Percentiles rank a stretch among this genome's conserved stretches.
Evolutionary conservation across 2,329 filamentous ascomycete genomes (phyloP).

Genomic region (Pseudogymnoascus sp.): DNA sequence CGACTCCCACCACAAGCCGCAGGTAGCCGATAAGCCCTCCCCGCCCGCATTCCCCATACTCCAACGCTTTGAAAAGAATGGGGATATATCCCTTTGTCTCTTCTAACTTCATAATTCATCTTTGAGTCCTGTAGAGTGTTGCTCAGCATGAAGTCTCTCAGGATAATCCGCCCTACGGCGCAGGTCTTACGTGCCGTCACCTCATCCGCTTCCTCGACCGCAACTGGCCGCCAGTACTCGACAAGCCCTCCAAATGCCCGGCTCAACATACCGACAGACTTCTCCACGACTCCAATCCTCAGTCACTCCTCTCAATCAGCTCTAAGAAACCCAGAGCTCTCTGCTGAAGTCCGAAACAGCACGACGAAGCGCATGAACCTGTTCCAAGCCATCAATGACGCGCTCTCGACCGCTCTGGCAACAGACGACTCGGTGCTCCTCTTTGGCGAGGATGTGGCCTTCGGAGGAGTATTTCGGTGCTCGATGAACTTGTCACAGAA

Average conservation of each 20-base stretch:
- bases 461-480: conserved; percentile 92
- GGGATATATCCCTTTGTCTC: background rate
- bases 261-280: conserved; percentile 84
- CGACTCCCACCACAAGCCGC: conserved; percentile 6
- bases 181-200: background rate
- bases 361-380: conserved; percentile 84
- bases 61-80: conserved; percentile 3
- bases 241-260: conserved; percentile 45
- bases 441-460: conserved; percentile 95
- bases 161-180: background rate
- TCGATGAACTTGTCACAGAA: conserved; percentile 84
- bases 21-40: conserved; percentile 6
- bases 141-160: background rate
- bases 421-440: conserved; percentile 80
- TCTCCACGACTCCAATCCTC: conserved; percentile 70
- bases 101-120: background rate
- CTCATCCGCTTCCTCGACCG: background rate
- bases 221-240: conserved; percentile 20
- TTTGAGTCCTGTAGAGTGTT: background rate
- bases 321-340: conserved; percentile 63
- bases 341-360: conserved; percentile 54
- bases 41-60: background rate
- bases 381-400: conserved; percentile 89
- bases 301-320: conserved; percentile 70
- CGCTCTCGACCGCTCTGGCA: conserved; percentile 71